Base-by-base conservation (phyloP, 306 rosid species). In the Albizia julibrissin region DNA sequence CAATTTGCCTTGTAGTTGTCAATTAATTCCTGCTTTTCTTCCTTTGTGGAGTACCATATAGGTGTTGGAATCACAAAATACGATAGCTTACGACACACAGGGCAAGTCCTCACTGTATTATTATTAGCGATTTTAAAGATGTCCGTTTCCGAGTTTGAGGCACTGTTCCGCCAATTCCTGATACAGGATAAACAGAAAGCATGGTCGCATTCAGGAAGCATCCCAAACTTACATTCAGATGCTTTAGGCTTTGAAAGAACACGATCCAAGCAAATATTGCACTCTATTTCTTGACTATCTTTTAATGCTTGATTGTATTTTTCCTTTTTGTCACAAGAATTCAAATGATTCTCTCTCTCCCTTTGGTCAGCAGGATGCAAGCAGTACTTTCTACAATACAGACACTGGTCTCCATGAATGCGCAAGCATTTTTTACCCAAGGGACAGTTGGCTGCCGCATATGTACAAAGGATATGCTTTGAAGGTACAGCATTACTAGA, bases 141-240 rank as follows among this genome's bases (percentile, higher is more conserved):
- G 72, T 93, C 96, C 79, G 89, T 75, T 79, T 90, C 94, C 72
- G 98, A 87, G 76, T 90, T 72, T 29, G 96, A 86, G 81, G 96
- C 89, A 79, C 94, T 95, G 80, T 83, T 89, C n/a, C 98, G 97
- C 99, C 99, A 93, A 86, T 95, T 93, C 83, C 97, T 88, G 64
- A 95, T 95, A 79, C 99, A 95, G 58, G 99, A 93, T 74, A 95
- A 83, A 75, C 99, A 95, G 85, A 95, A 95, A 44, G 99, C 94
- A 78, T 95, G 99, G 81, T 95, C 93, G 58, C 98, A 95, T 85
- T 93, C 97, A 4, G 99, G 96, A 58, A 95, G 89, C 89, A 95
- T 31, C 83, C 99, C 99, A 86, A 95, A 95, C 89, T 91, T 95
- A 52, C 96, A 87, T 65, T 93, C 98, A 22, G 94, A 89, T 37